Conservation (phyloP, 2,329 filamentous ascomycete genomes). For the Myriosclerotinia curreyana region DNA sequence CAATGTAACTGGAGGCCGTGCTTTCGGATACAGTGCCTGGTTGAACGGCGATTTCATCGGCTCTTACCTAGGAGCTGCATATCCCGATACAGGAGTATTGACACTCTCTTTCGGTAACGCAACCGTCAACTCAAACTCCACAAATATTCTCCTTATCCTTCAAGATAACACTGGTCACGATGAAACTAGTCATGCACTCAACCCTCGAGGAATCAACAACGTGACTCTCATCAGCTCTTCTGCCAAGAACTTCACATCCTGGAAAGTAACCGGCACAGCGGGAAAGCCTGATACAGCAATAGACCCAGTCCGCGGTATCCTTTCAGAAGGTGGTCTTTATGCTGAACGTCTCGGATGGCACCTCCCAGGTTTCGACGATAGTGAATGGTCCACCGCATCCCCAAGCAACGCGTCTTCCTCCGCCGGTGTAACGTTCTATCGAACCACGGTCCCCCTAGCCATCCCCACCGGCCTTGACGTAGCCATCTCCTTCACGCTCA, state of each 20-base stretch:
- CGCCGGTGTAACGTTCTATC: slow-evolving; percentile 55
- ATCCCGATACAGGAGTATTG: slow-evolving; percentile 38
- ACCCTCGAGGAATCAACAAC: slow-evolving; percentile 51
- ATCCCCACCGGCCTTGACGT: slow-evolving; percentile 53
- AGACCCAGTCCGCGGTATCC: slow-evolving; percentile 52
- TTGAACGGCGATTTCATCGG: slow-evolving; percentile 56
- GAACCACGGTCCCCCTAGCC: slow-evolving; percentile 50
- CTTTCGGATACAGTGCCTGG: slow-evolving; percentile 31
- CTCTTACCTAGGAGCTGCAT: slow-evolving; percentile 46
- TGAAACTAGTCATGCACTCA: slow-evolving; percentile 47
- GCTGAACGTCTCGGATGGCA: slow-evolving; percentile 58
- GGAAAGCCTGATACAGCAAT: slow-evolving; percentile 46
- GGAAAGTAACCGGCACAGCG: slow-evolving; percentile 57
- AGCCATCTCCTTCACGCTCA: slow-evolving; percentile 54
- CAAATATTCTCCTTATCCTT: slow-evolving; percentile 51
- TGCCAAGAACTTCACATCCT: slow-evolving; percentile 37
- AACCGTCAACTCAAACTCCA: slow-evolving; percentile 40
- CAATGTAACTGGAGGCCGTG: slow-evolving; percentile 23
- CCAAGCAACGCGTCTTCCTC: slow-evolving; percentile 44
- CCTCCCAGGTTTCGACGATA: slow-evolving; percentile 53
- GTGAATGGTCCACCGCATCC: slow-evolving; percentile 41
- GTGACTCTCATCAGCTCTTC: slow-evolving; percentile 46
- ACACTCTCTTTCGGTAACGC: slow-evolving; percentile 40
- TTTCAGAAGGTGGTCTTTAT: slow-evolving; percentile 57
- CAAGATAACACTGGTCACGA: slow-evolving; percentile 61